Base-by-base conservation (phyloP, 2,329 filamentous ascomycete genomes). In the Arthroderma sp. region DNA sequence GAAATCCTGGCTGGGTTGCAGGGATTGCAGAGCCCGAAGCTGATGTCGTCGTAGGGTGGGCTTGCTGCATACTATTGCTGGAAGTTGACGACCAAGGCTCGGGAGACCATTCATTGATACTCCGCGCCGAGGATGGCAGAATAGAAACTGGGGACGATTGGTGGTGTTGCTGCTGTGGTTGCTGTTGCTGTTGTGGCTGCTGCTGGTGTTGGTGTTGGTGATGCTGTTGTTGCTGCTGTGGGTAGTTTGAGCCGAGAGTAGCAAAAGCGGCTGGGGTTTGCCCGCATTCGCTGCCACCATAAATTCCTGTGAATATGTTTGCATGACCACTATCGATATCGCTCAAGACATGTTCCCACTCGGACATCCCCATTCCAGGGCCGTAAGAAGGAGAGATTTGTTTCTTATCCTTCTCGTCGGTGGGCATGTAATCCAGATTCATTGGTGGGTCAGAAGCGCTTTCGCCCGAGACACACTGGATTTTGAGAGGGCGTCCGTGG, bases 281-380 rank as follows among this genome's bases (percentile, higher is more conserved):
- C 33, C 61, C 58, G 37, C 58, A 62, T 48, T 66, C 65, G 51
- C 59, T 68, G 34, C 58, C 65, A 8, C 62, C 65, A 41, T 71
- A 70, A n/a, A 72, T 64, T 3, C 65, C 65, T 15, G 68, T 71
- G 48, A 70, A 91, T n/a, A 93, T 82, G 57, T 89, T 93, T 44
- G 80, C 77, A 51, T 82, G 75, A 0, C 85, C 85, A 32, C 80
- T 80, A 54, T 94, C 86, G 60, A 94, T 78, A 22, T 81, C 82
- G 3, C 82, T 80, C 1, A 94, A 72, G 0, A 94, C 71, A 1
- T 81, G 78, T 60, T 94, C 86, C 87, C 86, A 94, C 54, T 91
- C 85, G 0, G 78, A 71, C 6, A 79, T 67, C 1, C 78, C 78
- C 8, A 81, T 71, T 10, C 64, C 66, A 3, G 60, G 34, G 8